Percentiles rank a stretch among this genome's conserved stretches.
Conservation (phyloP, 2,329 filamentous ascomycete genomes). For the Botryotinia calthae region DNA sequence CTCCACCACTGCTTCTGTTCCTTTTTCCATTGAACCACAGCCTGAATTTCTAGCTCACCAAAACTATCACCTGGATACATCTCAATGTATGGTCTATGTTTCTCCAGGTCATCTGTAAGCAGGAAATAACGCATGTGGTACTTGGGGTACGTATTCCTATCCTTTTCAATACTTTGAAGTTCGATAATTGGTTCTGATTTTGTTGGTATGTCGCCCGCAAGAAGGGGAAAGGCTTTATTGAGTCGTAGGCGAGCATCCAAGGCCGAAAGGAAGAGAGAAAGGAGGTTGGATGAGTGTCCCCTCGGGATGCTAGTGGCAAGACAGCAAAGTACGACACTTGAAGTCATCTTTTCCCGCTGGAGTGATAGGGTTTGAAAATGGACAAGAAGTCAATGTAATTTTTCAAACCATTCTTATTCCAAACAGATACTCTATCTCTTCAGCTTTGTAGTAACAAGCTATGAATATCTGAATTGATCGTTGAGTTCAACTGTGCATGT, state of each 20-base stretch:
- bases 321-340: neutral
- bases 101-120: neutral
- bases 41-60: neutral
- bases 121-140: neutral
- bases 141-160: neutral
- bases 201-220: neutral
- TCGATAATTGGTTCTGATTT: neutral
- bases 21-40: neutral
- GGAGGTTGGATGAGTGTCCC: neutral
- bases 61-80: constrained; percentile 1
- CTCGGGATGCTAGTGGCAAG: neutral
- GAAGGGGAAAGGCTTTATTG: neutral
- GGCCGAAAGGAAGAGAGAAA: neutral
- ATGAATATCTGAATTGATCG: neutral
- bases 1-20: neutral
- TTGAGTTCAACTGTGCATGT: neutral
- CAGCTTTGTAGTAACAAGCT: neutral
- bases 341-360: neutral
- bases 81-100: constrained; percentile 11
- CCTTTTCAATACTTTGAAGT: neutral
- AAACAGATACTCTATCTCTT: neutral
- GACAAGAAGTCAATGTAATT: neutral
- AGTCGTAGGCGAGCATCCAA: neutral
- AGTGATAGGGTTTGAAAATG: neutral
- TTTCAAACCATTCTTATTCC: neutral